These are phyloP conservation scores for Tricholoma sp. DNA, from an alignment of 768 basidiomycete genomes.

Conservation along the genomic window DNA sequence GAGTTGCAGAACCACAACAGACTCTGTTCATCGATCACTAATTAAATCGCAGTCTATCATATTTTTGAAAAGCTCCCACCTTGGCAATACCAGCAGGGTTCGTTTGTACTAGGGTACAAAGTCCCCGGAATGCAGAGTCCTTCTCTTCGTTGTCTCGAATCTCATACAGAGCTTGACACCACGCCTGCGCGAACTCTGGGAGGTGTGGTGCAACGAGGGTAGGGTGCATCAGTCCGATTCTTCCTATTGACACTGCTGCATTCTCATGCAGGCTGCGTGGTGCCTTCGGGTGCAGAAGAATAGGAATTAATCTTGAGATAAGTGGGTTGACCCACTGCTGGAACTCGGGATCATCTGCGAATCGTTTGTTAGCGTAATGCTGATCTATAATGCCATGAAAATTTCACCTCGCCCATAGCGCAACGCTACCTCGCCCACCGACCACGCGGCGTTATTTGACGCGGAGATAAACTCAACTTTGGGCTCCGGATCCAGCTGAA, in stretches of 20 bases:
- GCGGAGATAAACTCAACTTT: slow-evolving; percentile 93
- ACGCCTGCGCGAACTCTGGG: slow-evolving; percentile 86
- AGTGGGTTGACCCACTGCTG: slow-evolving; percentile 87
- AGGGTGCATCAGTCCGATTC: slow-evolving; percentile 93
- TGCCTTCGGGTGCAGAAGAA: slow-evolving; percentile 87
- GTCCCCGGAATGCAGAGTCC: slow-evolving; percentile 96
- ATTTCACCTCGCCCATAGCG: slow-evolving; percentile 76
- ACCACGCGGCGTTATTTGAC: slow-evolving; percentile 99
- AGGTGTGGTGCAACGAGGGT: slow-evolving; percentile 83
- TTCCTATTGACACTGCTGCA: slow-evolving; percentile 96
- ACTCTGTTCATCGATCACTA: slow-evolving; percentile 46
- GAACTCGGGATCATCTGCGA: slow-evolving; percentile 75
- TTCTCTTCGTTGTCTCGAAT: slow-evolving; percentile 99
- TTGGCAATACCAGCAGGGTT: slow-evolving; percentile 94
- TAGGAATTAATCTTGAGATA: slow-evolving; percentile 86
- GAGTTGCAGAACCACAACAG: slow-evolving; percentile 98
- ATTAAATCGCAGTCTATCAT: not conserved
- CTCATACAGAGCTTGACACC: slow-evolving; percentile 97
- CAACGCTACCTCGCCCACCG: slow-evolving; percentile 96
- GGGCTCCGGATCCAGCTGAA: slow-evolving; percentile 90
- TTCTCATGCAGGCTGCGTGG: slow-evolving; percentile 96
- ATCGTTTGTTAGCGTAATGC: slow-evolving; percentile 2
- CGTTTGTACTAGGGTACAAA: slow-evolving; percentile 91
- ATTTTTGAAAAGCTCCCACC: slow-evolving; percentile 41
- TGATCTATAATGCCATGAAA: not conserved